Evolutionary conservation across 1,139 yeast genomes (phyloP).

Genomic region (Saccharomycopsis phalli): DNA sequence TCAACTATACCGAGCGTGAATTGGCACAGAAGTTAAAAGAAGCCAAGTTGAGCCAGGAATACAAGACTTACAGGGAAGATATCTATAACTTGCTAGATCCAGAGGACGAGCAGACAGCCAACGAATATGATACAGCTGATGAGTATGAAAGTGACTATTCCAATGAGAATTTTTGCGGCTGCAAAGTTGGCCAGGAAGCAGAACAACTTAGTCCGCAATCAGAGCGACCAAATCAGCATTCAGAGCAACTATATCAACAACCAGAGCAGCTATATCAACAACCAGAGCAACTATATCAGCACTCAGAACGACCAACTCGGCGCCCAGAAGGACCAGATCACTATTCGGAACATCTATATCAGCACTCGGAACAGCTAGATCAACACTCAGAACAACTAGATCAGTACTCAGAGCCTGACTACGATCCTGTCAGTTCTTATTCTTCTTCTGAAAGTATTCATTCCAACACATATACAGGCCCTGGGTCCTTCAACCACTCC

Average conservation of each 20-base stretch:
- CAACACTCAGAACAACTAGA: too few species aligned
- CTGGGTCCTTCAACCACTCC: too few species aligned
- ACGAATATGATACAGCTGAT: background rate
- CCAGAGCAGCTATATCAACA: background rate
- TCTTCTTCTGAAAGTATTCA: too few species aligned
- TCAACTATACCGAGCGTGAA: slow-evolving; percentile 1
- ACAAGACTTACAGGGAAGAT: slow-evolving; percentile 2
- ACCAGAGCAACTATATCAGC: background rate
- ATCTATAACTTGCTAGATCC: slow-evolving; percentile 5
- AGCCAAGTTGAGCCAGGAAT: background rate
- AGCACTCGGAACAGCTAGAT: too few species aligned
- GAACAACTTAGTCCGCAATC: too few species aligned
- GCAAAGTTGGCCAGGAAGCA: too few species aligned
- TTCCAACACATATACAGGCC: too few species aligned
- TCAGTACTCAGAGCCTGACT: too few species aligned
- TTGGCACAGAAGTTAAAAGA: background rate
- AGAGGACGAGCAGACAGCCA: background rate
- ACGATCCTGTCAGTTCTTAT: too few species aligned
- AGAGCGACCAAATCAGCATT: background rate
- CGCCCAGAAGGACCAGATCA: background rate
- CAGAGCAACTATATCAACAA: background rate
- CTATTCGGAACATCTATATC: too few species aligned
- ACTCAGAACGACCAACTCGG: background rate
- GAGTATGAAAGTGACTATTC: slow-evolving; percentile 8
- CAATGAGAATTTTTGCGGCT: background rate